These are phyloP conservation scores for Ganoderma lucidum DNA, from an alignment of 1,284 basidiomycete genomes.

Conservation along the genomic window DNA sequence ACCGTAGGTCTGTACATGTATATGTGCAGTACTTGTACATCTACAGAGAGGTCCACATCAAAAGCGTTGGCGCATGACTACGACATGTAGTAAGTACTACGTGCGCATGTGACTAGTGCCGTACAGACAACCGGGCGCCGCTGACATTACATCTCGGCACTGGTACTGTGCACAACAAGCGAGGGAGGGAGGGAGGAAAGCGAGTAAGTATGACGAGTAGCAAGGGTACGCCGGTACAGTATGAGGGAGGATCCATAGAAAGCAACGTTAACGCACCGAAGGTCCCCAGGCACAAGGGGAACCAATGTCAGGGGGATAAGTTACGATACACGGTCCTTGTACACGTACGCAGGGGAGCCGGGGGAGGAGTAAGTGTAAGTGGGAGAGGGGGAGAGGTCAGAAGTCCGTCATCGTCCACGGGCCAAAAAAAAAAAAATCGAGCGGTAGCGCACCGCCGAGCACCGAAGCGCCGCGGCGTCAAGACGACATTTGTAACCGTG, in stretches of 20 bases:
- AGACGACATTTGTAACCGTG: neutral
- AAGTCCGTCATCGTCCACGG: conserved; percentile 5
- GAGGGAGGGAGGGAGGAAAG: no score
- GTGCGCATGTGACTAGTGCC: neutral
- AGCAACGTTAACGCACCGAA: neutral
- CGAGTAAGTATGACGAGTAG: neutral
- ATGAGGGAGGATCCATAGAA: neutral
- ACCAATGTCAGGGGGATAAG: neutral
- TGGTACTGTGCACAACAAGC: neutral
- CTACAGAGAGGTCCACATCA: neutral
- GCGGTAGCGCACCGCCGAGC: neutral
- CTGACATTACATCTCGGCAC: neutral
- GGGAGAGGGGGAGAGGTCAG: neutral
- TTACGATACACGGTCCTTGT: neutral
- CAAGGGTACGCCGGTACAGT: neutral
- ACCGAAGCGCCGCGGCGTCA: neutral
- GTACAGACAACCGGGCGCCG: neutral
- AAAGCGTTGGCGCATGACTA: neutral
- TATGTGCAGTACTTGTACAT: neutral
- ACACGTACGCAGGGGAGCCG: neutral
- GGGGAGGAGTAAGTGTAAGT: no score
- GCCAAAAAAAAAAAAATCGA: neutral
- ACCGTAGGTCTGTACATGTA: neutral
- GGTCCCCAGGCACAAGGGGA: neutral
- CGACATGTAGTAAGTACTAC: neutral